These are phyloP conservation scores for Cladobotryum mycophilum DNA, from an alignment of 2,329 filamentous ascomycete species.

Conservation along the genomic window DNA sequence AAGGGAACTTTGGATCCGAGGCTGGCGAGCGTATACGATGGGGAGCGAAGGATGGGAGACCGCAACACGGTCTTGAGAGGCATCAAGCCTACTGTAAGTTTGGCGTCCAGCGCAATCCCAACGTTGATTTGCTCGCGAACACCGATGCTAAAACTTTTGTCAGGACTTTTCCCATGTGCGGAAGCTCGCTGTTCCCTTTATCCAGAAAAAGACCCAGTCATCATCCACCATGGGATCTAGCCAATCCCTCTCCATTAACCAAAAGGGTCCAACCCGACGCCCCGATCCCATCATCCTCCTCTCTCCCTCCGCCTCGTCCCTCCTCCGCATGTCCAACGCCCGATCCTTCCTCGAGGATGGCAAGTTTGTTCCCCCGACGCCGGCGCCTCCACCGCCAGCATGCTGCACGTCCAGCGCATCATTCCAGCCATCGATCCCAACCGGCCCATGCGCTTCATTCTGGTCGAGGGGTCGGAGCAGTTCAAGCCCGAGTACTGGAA, in stretches of 20 bases:
- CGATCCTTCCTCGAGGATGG: slow-evolving; percentile 88
- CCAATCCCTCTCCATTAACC: slow-evolving; percentile 47
- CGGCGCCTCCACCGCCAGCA: slow-evolving; percentile 62
- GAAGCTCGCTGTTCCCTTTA: slow-evolving; percentile 74
- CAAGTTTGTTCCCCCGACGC: slow-evolving; percentile 69
- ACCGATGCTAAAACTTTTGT: slow-evolving; percentile 7
- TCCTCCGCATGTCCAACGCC: slow-evolving; percentile 92
- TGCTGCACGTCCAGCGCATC: slow-evolving; percentile 76
- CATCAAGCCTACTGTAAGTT: slow-evolving; percentile 77
- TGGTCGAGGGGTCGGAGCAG: slow-evolving; percentile 86
- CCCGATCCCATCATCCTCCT: slow-evolving; percentile 90
- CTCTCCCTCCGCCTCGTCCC: slow-evolving; percentile 88
- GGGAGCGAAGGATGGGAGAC: slow-evolving; percentile 87
- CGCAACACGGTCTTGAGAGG: slow-evolving; percentile 83
- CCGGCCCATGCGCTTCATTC: slow-evolving; percentile 82
- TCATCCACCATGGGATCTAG: slow-evolving; percentile 34
- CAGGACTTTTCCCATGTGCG: slow-evolving; percentile 93
- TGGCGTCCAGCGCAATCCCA: no score
- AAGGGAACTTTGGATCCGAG: slow-evolving; percentile 71
- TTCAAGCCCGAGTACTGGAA: slow-evolving; percentile 99
- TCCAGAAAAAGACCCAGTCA: slow-evolving; percentile 52
- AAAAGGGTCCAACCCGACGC: slow-evolving; percentile 43
- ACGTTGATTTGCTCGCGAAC: neutral
- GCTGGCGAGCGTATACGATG: slow-evolving; percentile 81
- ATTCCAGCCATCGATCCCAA: slow-evolving; percentile 65